These are phyloP conservation scores for Podospora australis DNA, from an alignment of 495 filamentous ascomycete genomes.

Conservation along the genomic window DNA sequence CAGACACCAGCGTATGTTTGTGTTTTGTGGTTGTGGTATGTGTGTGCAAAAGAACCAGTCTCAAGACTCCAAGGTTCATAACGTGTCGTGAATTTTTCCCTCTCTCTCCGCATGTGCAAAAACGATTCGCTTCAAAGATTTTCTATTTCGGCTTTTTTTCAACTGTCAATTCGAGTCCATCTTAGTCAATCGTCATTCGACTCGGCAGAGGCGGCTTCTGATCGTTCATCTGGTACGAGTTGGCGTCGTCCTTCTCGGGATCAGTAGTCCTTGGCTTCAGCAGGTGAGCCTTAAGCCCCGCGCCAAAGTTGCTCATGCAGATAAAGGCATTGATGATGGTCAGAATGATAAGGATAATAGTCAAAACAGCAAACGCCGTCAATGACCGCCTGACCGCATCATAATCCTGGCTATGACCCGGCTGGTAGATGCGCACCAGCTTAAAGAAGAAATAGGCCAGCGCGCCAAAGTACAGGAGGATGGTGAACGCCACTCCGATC, in stretches of 20 bases:
- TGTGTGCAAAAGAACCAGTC: too few species aligned
- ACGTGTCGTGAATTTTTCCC: too few species aligned
- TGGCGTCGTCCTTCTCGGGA: constrained; percentile 65
- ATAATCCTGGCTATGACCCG: constrained; percentile 50
- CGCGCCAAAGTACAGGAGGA: constrained; percentile 81
- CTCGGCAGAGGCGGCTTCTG: constrained; percentile 55
- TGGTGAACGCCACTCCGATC: constrained; percentile 68
- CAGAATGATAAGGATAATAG: constrained; percentile 75
- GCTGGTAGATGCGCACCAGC: constrained; percentile 86
- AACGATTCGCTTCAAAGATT: not conserved
- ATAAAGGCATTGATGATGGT: constrained; percentile 85
- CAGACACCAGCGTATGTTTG: constrained; percentile 1
- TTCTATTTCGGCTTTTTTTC: not conserved
- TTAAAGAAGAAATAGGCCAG: constrained; percentile 98
- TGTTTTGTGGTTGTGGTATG: too few species aligned
- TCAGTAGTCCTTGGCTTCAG: constrained; percentile 54
- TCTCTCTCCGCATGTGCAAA: too few species aligned
- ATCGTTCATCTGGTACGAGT: constrained; percentile 60
- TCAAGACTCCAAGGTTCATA: too few species aligned
- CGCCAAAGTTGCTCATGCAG: constrained; percentile 86
- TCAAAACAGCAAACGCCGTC: constrained; percentile 91
- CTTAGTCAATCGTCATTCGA: constrained; percentile 92
- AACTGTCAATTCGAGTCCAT: constrained; percentile 1
- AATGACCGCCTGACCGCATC: constrained; percentile 67
- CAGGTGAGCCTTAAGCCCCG: constrained; percentile 84